Evolutionary conservation across 2,329 filamentous ascomycete genomes (phyloP).

Genomic region (Pseudopithomyces chartarum): DNA sequence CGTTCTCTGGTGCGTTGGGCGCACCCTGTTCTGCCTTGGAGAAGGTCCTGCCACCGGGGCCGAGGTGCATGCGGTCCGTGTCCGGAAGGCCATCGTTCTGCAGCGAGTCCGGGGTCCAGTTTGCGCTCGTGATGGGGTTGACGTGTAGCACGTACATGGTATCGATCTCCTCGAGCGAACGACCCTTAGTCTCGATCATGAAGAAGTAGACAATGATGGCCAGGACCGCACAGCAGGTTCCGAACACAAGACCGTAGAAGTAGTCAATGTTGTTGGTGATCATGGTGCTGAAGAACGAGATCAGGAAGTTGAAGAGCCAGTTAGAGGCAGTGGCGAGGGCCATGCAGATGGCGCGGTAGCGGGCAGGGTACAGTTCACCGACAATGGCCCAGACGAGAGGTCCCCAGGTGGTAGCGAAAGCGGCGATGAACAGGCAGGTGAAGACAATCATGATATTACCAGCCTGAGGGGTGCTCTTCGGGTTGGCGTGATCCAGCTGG

Average conservation of each 20-base stretch:
- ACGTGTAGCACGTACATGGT: conserved; percentile 70
- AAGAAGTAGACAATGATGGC: conserved; percentile 76
- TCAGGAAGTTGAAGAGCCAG: conserved; percentile 54
- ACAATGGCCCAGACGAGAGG: conserved; percentile 74
- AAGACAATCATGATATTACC: conserved; percentile 70
- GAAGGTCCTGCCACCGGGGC: conserved; percentile 37
- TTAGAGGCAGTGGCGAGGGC: conserved; percentile 51
- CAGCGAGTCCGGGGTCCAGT: conserved; percentile 51
- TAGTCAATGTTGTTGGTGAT: conserved; percentile 74
- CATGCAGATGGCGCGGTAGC: conserved; percentile 55
- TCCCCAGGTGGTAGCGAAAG: conserved; percentile 72
- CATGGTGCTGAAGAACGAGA: conserved; percentile 77
- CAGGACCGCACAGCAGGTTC: conserved; percentile 68
- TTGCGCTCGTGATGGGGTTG: conserved; percentile 65
- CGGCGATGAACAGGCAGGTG: conserved; percentile 70
- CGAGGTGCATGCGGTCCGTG: conserved; percentile 38
- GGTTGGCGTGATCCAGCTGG: conserved; percentile 38
- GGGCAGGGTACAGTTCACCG: conserved; percentile 69
- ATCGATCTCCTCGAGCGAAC: conserved; percentile 79
- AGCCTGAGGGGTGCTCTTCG: conserved; percentile 46
- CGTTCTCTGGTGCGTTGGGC: conserved; percentile 1
- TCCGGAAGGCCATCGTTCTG: conserved; percentile 39
- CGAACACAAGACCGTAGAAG: conserved; percentile 77
- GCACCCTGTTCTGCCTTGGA: conserved; percentile 38
- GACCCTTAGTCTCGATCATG: conserved; percentile 74